Evolutionary conservation across 352 stramenopile genomes (phyloP), one percentile per base, ranked within the genome.

Genomic region (Halophytophthora polymorphica): DNA sequence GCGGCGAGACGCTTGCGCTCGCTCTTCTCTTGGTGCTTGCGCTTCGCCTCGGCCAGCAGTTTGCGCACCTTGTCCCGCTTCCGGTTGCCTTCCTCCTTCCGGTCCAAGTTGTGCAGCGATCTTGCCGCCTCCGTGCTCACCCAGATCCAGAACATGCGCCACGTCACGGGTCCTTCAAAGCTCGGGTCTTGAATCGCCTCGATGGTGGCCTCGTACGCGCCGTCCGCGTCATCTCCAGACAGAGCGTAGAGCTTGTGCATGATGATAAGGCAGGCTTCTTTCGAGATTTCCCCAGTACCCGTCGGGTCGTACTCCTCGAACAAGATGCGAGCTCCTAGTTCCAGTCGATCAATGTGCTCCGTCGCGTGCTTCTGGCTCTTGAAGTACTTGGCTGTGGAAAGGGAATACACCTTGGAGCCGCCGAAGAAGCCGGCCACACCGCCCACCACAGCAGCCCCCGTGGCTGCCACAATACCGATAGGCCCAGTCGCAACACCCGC

Each of bases 111-210:
- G 17, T 73, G 70, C 0, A 94, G 64, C 15, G 83, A 88, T 18
- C 75, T 65, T 6, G 83, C 77, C 1, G 83, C 83, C 47, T 92
- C 79, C 0, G 75, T 77, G 34, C 83, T 94, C 23, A 94, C 81
- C 78, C 79, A 94, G 31, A 86, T 66, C 81, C 81, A 94, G 60
- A 91, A 94, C 73, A 88, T 86, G 6, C 73, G 48, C 83, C 83
- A 94, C 6, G 75, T 76, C 15, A 92, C 72, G 0, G 73, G 75
- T 4, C 74, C 80, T 58, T 86, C 73, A 48, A 86, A 87, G 0
- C 50, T 58, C 0, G 77, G 66, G 14, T 82, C 71, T 58, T 87
- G 69, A 15, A 90, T 67, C 22, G 84, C 71, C 22, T 71, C 61
- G 14, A 90, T 45, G 1, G 71, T 74, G 1, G 68, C 58, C 44